These are phyloP conservation scores for Acacia crassicarpa DNA, from an alignment of 306 rosid genomes.

Conservation along the genomic window DNA sequence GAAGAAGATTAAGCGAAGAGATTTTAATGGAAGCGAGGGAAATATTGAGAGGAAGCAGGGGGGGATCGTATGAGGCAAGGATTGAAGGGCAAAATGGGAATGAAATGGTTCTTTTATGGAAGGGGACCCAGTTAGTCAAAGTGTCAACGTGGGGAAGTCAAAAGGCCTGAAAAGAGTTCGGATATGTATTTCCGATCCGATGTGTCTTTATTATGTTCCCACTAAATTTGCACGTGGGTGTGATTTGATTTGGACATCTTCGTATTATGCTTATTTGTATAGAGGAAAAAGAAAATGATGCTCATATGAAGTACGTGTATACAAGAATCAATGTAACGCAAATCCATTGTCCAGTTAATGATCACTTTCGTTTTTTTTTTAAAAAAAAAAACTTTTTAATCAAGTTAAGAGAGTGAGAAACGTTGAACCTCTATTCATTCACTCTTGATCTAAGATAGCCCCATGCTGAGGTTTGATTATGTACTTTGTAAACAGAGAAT, in stretches of 20 bases:
- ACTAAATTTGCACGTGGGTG: neutral
- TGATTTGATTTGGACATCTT: neutral
- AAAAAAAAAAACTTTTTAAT: no score
- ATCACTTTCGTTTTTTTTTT: no score
- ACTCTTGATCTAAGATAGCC: no score
- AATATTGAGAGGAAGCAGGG: constrained; percentile 30
- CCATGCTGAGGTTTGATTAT: no score
- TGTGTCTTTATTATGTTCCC: neutral
- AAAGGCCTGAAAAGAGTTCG: neutral
- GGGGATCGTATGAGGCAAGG: constrained; percentile 33
- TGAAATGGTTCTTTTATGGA: constrained; percentile 50
- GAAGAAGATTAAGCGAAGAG: constrained; percentile 34
- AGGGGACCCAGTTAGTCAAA: constrained; percentile 38
- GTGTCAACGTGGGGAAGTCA: constrained; percentile 50
- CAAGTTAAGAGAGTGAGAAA: no score
- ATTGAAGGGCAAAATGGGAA: constrained; percentile 41
- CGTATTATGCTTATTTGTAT: neutral
- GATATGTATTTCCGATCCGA: neutral
- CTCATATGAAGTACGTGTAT: no score
- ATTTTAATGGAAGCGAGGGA: constrained; percentile 45
- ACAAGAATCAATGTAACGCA: no score
- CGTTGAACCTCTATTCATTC: no score
- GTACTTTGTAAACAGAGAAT: no score
- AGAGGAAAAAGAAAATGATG: no score
- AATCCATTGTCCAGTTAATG: no score